Conservation (phyloP, 139 green algal species). For the Parachlorella kessleri region DNA sequence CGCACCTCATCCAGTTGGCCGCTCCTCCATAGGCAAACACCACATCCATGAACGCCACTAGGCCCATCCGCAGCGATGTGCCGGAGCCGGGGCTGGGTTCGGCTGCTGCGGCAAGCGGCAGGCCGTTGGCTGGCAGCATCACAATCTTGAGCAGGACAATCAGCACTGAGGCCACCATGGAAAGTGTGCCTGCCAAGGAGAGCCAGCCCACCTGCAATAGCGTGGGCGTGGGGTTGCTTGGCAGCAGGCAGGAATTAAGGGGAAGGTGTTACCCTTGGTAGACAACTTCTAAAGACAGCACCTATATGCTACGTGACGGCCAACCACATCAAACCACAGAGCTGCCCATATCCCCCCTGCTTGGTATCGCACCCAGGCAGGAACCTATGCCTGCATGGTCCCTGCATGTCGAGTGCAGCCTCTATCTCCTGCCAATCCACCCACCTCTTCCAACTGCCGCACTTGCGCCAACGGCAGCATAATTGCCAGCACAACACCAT, state of each 20-base stretch:
- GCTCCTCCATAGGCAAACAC: conserved; percentile 46
- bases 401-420: too few species aligned
- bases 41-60: conserved; percentile 47
- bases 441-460: neutral
- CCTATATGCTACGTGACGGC: too few species aligned
- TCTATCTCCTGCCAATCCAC: too few species aligned
- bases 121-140: conserved; percentile 2
- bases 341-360: too few species aligned
- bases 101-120: neutral
- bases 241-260: too few species aligned
- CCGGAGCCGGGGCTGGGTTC: neutral
- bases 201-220: neutral
- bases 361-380: too few species aligned
- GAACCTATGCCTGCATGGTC: too few species aligned
- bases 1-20: conserved; percentile 1
- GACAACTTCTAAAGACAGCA: too few species aligned
- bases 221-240: too few species aligned
- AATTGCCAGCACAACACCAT: conserved; percentile 33
- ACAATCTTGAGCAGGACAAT: conserved; percentile 39
- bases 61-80: conserved; percentile 1
- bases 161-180: conserved; percentile 8
- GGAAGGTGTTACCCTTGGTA: conserved; percentile 44
- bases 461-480: conserved; percentile 44
- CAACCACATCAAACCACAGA: too few species aligned
- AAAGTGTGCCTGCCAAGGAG: neutral